These are phyloP conservation scores for Phytopythium oedochilum DNA, from an alignment of 352 stramenopile genomes.

Conservation along the genomic window DNA sequence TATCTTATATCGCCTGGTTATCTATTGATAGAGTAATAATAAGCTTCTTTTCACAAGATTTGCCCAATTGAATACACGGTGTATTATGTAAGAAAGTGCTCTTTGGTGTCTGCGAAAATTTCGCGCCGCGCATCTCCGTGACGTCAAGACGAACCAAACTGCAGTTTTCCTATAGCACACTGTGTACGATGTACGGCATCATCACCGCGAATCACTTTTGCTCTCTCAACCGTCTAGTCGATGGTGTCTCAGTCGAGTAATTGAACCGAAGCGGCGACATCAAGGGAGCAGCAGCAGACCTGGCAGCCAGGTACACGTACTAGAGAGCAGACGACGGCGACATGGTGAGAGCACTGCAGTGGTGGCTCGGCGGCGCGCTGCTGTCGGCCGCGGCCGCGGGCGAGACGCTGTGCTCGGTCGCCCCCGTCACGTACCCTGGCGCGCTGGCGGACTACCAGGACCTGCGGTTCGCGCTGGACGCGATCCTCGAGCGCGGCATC, in stretches of 20 bases:
- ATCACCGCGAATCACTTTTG: neutral
- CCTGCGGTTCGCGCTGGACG: conserved; percentile 24
- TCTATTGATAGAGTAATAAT: neutral
- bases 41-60: neutral
- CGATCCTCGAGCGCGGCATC: conserved; percentile 31
- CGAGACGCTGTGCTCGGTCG: conserved; percentile 32
- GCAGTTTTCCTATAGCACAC: no score
- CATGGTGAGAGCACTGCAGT: neutral
- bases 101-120: conserved; percentile 2
- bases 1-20: neutral
- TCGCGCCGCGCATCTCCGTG: neutral
- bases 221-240: neutral
- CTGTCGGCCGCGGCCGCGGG: neutral
- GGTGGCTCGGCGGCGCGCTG: neutral
- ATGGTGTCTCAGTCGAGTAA: conserved; percentile 1
- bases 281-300: neutral
- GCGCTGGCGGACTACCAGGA: conserved; percentile 28
- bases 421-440: conserved; percentile 26
- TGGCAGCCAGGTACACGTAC: neutral
- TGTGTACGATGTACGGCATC: no score
- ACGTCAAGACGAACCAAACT: conserved; percentile 4
- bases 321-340: no score
- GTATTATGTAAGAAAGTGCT: neutral
- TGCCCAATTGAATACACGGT: neutral
- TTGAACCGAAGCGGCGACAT: neutral